Percentiles rank a stretch among this genome's conserved stretches.
These are phyloP conservation scores for Rauvolfia tetraphylla DNA, from an alignment of 257 asterid genomes.

Conservation along the genomic window DNA sequence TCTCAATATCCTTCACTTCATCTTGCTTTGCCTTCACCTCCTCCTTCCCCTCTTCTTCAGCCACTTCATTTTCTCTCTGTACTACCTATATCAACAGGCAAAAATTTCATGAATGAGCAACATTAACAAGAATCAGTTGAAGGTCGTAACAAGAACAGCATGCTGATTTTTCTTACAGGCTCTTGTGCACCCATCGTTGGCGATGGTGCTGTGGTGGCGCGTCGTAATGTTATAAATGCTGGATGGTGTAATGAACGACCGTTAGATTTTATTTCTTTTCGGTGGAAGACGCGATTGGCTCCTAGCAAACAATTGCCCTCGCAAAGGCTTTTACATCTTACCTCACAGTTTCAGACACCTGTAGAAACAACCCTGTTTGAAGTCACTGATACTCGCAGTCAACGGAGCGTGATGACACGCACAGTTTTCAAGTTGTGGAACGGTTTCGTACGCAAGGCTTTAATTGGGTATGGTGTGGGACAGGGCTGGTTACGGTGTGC, in stretches of 20 bases:
- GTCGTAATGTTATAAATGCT: constrained; percentile 25
- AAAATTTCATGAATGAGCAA: neutral
- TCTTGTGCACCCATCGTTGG: constrained; percentile 56
- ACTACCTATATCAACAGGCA: constrained; percentile 16
- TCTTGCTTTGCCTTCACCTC: constrained; percentile 3
- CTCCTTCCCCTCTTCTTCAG: constrained; percentile 26
- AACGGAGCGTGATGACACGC: neutral
- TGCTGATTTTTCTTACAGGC: constrained; percentile 39
- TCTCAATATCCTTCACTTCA: constrained; percentile 63
- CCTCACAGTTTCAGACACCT: constrained; percentile 9
- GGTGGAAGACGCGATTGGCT: constrained; percentile 30
- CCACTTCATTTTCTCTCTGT: constrained; percentile 32
- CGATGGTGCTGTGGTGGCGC: constrained; percentile 36
- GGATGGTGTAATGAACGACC: constrained; percentile 35
- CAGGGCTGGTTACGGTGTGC: neutral
- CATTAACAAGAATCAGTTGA: neutral
- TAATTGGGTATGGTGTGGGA: neutral
- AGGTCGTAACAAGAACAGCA: neutral
- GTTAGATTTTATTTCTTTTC: constrained; percentile 45
- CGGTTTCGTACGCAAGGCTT: neutral
- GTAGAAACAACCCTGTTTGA: neutral
- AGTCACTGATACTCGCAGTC: neutral
- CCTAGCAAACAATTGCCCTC: constrained; percentile 23
- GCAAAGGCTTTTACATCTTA: constrained; percentile 13
- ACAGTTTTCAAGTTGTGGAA: neutral